A percentile compares a stretch with the other conserved stretches of the same genome.
Conservation (phyloP, 768 basidiomycete genomes). For the Tulasnella sp. region DNA sequence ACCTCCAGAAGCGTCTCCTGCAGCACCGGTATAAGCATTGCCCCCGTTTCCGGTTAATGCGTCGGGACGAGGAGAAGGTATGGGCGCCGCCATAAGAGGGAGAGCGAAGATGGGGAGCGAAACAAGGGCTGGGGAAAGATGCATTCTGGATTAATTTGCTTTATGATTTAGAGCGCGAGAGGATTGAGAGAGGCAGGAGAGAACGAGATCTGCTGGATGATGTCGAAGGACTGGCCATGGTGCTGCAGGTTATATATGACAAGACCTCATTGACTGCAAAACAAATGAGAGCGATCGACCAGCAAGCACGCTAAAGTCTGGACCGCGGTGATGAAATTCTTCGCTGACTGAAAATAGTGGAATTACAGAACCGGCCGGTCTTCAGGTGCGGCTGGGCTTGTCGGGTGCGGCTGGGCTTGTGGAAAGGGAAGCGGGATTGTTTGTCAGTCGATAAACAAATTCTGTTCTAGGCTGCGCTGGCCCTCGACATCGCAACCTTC, state of each 20-base stretch:
- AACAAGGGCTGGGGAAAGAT: constrained; percentile 23
- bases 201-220: background rate
- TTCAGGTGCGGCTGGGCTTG: background rate
- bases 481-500: constrained; percentile 3
- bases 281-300: background rate
- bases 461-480: constrained; percentile 4
- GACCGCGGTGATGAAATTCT: background rate
- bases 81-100: constrained; percentile 18
- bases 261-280: background rate
- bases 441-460: constrained; percentile 23
- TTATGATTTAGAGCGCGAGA: no score
- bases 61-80: constrained; percentile 22
- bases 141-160: constrained; percentile 10
- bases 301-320: background rate
- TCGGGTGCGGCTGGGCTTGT: background rate
- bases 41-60: constrained; percentile 6
- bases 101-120: constrained; percentile 25
- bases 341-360: background rate
- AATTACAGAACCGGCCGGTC: background rate
- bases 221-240: background rate
- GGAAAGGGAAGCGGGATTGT: background rate
- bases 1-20: constrained; percentile 13
- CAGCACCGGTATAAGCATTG: constrained; percentile 8
- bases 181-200: background rate
- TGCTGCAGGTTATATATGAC: constrained; percentile 8